Evolutionary conservation across 2,329 filamentous ascomycete species (phyloP).

Genomic region (Exophiala spinifera): DNA sequence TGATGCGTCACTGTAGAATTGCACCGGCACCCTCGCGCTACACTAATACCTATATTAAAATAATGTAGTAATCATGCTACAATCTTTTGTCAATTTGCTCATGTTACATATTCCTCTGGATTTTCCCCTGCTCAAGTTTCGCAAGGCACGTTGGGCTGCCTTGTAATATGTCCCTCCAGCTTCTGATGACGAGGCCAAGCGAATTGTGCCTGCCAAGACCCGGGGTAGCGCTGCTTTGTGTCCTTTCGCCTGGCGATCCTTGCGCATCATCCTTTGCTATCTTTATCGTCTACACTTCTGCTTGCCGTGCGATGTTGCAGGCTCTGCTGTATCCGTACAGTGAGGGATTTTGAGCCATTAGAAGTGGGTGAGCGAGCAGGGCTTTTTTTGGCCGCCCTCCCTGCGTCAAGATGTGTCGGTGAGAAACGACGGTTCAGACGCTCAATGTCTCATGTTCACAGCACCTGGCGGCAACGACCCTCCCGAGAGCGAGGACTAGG

Average conservation of each 20-base stretch:
- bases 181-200: not conserved
- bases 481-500: no score
- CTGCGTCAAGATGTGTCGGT: no score
- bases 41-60: not conserved
- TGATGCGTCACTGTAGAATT: slow-evolving; percentile 6
- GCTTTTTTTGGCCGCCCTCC: no score
- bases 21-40: not conserved
- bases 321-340: no score
- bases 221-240: slow-evolving; percentile 2
- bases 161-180: not conserved
- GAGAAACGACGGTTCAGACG: no score
- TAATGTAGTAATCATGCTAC: not conserved
- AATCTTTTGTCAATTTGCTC: no score
- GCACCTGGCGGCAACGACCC: no score
- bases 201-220: slow-evolving; percentile 18
- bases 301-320: no score
- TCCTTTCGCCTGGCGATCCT: not conserved
- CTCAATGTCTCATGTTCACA: no score
- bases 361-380: no score
- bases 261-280: not conserved
- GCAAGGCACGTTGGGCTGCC: not conserved
- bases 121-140: not conserved
- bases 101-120: not conserved
- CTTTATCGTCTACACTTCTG: not conserved
- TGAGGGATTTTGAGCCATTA: no score